Evolutionary conservation across 768 basidiomycete genomes (phyloP), one percentile per base, ranked within the genome.

Genomic region (Hygrocybe coccinea): DNA sequence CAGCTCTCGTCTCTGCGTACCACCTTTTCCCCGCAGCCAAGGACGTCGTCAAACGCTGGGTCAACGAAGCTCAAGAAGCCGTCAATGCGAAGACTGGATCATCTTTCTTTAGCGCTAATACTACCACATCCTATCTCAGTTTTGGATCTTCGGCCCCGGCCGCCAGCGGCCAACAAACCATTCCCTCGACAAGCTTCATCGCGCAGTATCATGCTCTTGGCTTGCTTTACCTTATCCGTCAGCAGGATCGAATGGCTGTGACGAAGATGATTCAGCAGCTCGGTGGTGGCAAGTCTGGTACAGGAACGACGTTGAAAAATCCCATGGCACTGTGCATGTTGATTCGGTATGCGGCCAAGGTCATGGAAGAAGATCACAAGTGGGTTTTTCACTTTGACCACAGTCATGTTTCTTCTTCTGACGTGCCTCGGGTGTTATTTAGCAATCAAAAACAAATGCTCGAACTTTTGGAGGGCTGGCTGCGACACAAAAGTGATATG

Each of bases 221-320:
- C 17, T 74, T 98, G 55, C 76, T 99, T 41, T 97, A 95, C 70
- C 76, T 92, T 58, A 97, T 99, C 65, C 85, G 97, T 43, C 92
- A 95, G 68, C 94, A 97, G 68, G 97, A 99, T 73, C 79, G 97
- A 59, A 99, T 98, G 97, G 97, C 97, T 2, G 85, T 98, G 34
- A 97, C 93, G 25, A 99, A 98, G 75, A 95, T 97, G 93, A 95
- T 99, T 50, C 95, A 98, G 70, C 95, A 98, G 68, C 81, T 97
- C 15, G 91, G 90, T 43, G 91, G 91, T 5, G 91, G 91, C 12
- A 89, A 89, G 64, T 85, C 88, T 37, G 90, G 90, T 25, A 79
- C 87, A 38, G 88, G 87, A 6, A 89, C 88, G 19, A 86, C 86
- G 9, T 69, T 99, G 63, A 93, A 93, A 76, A 98, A 93, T 69